A percentile compares a stretch with the other conserved stretches of the same genome.
These are phyloP conservation scores for Clavulina sp. DNA, from an alignment of 768 basidiomycete species.

Conservation along the genomic window DNA sequence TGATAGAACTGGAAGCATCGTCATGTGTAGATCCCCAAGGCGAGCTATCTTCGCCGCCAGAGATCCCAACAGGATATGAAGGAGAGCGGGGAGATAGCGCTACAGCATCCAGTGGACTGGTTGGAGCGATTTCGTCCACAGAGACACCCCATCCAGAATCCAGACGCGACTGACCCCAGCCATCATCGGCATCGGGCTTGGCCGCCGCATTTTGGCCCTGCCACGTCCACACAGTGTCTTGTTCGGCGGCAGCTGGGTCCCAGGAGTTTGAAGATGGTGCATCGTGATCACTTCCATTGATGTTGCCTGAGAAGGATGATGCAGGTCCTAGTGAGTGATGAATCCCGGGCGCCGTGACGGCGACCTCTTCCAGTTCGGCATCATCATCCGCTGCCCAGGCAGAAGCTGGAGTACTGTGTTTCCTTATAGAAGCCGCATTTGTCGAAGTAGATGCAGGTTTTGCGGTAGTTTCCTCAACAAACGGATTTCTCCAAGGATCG, in stretches of 20 bases:
- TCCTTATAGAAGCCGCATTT: background rate
- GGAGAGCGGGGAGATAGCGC: no score
- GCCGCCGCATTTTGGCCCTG: no score
- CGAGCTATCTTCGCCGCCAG: background rate
- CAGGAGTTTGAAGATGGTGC: background rate
- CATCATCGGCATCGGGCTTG: no score
- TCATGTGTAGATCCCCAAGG: background rate
- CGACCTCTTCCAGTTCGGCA: background rate
- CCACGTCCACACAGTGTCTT: no score
- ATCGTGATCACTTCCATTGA: no score
- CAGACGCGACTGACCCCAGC: no score
- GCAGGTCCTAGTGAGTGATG: background rate
- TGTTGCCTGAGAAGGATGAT: background rate
- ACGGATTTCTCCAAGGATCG: constrained; percentile 1
- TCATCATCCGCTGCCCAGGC: background rate
- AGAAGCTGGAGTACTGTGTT: background rate
- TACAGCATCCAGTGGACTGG: no score
- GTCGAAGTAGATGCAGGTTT: background rate
- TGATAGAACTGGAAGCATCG: background rate
- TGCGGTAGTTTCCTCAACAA: background rate
- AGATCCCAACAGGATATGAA: no score
- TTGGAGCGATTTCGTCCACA: no score
- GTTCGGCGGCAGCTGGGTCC: background rate
- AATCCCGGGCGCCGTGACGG: background rate
- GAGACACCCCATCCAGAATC: no score